Evolutionary conservation across 2,329 filamentous ascomycete species (phyloP).

Genomic region (Penicillium psychrosexuale): DNA sequence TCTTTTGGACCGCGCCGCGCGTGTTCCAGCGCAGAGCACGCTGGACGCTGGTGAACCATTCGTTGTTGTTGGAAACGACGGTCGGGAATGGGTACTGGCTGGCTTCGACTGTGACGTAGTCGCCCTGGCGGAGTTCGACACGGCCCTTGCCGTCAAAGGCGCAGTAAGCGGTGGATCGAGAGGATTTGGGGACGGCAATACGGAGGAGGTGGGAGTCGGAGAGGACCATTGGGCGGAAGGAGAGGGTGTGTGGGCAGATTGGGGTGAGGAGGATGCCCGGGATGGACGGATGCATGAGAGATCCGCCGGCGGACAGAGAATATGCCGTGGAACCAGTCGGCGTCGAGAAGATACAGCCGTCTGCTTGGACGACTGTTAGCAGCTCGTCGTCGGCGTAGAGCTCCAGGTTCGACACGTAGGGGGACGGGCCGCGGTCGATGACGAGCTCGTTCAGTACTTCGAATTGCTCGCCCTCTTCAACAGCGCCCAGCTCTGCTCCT

Average conservation of each 20-base stretch:
- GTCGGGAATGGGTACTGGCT: conserved; percentile 97
- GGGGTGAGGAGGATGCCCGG: conserved; percentile 94
- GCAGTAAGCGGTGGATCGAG: conserved; percentile 90
- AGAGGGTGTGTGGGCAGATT: conserved; percentile 95
- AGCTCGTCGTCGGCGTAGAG: conserved; percentile 94
- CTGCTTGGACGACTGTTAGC: conserved; percentile 90
- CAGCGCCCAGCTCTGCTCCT: conserved; percentile 52
- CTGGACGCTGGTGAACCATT: conserved; percentile 96
- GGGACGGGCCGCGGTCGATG: conserved; percentile 93
- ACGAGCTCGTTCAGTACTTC: conserved; percentile 98
- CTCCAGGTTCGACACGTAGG: conserved; percentile 95
- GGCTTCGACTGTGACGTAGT: conserved; percentile 93
- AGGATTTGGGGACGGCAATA: conserved; percentile 78
- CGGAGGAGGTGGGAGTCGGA: conserved; percentile 91
- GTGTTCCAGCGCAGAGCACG: conserved; percentile 94
- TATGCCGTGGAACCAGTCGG: conserved; percentile 95
- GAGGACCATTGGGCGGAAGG: conserved; percentile 96
- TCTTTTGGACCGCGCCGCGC: conserved; percentile 86
- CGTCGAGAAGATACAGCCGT: conserved; percentile 96
- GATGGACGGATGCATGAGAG: conserved; percentile 93
- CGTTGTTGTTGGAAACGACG: conserved; percentile 80
- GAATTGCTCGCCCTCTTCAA: conserved; percentile 89
- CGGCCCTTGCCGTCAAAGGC: conserved; percentile 97
- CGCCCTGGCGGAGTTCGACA: conserved; percentile 85
- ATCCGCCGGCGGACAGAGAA: conserved; percentile 90